Base-by-base conservation (phyloP, 2,329 filamentous ascomycete species). In the Penicillium vulpinum region DNA sequence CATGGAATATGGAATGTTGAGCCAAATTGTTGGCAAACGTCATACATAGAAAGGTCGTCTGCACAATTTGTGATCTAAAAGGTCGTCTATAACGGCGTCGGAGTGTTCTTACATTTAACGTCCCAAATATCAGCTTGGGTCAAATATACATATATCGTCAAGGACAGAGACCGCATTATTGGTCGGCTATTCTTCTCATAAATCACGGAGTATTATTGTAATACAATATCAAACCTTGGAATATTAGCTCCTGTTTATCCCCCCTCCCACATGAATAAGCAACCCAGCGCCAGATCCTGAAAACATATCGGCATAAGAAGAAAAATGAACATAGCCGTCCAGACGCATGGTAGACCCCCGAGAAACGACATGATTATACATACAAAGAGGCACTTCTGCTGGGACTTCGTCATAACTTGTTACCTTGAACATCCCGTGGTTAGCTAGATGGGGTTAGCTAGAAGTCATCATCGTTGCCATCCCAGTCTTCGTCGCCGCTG, bases 401-500 rank as follows among this genome's bases (percentile, higher is more conserved):
- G 5, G 26, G 5, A 33, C 7, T 15, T 26, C 10, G 22, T 13
- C 39, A 36, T 36, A 22, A 33, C 21, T 7, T 18, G 43, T 54
- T 57, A 70, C 64, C 67, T 70, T 22, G 64, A 65, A 64, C 68
- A 59, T 2, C 62, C 62, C 22, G 58, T 57, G 22, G 39, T 60
- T 26, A 60, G n/a, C n/a, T n/a, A n/a, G n/a, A n/a, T n/a, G n/a
- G n/a, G n/a, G n/a, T n/a, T n/a, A n/a, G 43, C 39, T 71, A 66
- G 26, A 64, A 54, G 38, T 80, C 78, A 39, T 78, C 75, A 31
- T 80, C 78, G 38, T 78, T 75, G 9, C 81, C 83, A 54, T 80
- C 78, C 84, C 85, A 88, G 59, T 87, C 85, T 57, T 85, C 84
- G 64, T 88, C 85, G 4, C 81, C 84, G 66, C 83, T 85, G 1